Base-by-base conservation (phyloP, 1,139 yeast species). In the Arxiozyma bovina region DNA sequence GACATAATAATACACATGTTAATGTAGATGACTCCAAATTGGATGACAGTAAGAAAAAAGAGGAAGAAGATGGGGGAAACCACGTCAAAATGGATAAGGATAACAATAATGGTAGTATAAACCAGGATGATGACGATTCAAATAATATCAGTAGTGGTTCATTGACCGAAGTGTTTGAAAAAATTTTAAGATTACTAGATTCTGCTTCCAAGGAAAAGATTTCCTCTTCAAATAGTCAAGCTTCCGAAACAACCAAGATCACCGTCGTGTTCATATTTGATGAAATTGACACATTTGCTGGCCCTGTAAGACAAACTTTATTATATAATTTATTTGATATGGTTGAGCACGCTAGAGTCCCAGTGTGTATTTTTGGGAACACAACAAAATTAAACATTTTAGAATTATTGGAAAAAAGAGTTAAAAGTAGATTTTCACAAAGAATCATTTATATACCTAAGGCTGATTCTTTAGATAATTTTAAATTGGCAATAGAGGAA, bases 391-490 rank as follows among this genome's bases (percentile, higher is more conserved):
- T 88, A 41, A 87, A 87, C 9, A 78, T 89, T 0, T 74, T 91
- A 53, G 98, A 93, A 62, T 75, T 82, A 60, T 74, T 93, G 54
- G 99, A 94, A 66, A 93, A 91, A 65, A 78, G 99, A 61, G 98
- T 94, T 0, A 79, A 90, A 61, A 85, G 95, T 55, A 75, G 99
- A 58, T 93, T 91, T 69, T 84, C 95, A 41, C 97, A 91, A 66
- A 73, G 96, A 52, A 73, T 87, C 1, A 77, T 88, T 41, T 76
- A 80, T 42, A 74, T 89, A 48, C 78, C 78, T 46, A 83, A 82
- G 53, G 75, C 85, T 0, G 60, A 62, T 2, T 68, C 70, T 6
- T 58, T 80, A 1, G 78, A 76, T 0, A 76, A 74, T 6, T 84
- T 81, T 60, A 54, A 66, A 20, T 61, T 52, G 48, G 66, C 60